Base-by-base conservation (phyloP, 2,329 filamentous ascomycete genomes). In the Penicillium sp. region DNA sequence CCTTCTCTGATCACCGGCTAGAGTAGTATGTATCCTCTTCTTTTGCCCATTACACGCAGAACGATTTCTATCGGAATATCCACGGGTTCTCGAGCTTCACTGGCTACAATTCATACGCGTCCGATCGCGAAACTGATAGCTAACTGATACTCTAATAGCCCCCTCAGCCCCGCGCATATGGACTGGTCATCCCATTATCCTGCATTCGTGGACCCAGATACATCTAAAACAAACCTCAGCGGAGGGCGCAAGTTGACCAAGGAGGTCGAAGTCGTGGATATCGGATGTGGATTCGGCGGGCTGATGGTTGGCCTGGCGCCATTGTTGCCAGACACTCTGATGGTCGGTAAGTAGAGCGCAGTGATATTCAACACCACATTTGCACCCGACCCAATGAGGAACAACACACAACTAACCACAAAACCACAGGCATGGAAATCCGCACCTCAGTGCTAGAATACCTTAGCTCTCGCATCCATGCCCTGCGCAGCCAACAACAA, bases 271-370 rank as follows among this genome's bases (percentile, higher is more conserved):
- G 86, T 99, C 45, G 92, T 93, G 63, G 94, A 99, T 77, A 97
- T 99, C 71, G 94, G 94, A 27, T 99, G 94, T 73, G 94, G 94
- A 5, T 99, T 96, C 73, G 94, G 94, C 46, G 94, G 94, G 7
- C 80, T 99, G 55, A 82, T 96, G 4, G 88, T 97, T 62, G 92
- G 91, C 6, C 82, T 99, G 46, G 87, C 90, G 13, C 91, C 92
- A 1, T 80, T 87, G 41, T 79, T 97, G 67, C 93, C 94, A 4
- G 83, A 94, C 34, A 91, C 87, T 0, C 78, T 97, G 60, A 86
- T 97, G 64, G 78, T 99, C 16, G 93, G 91, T 90, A 76, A 62
- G 82, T 75, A 43, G 8, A 25, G 19, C 44, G 27, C 5, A 29
- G 16, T 1, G 16, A 40, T 9, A 33, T 34, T 5, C 19, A 27